A percentile compares a stretch with the other conserved stretches of the same genome.
Conservation (phyloP, 2,329 filamentous ascomycete species). For the Penicillium brevicompactum region DNA sequence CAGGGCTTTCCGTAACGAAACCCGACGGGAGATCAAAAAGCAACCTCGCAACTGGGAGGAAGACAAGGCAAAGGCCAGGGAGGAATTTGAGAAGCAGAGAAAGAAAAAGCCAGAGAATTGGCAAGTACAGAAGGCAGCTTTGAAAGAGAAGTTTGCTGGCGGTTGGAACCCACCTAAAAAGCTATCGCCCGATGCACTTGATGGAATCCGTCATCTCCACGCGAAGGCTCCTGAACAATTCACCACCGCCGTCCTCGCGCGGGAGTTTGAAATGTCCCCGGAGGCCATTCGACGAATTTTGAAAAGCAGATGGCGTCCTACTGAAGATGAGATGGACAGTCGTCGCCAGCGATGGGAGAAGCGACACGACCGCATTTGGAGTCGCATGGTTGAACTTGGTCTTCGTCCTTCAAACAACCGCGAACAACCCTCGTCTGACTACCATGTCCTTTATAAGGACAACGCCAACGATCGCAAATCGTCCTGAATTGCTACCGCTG, state of each 20-base stretch:
- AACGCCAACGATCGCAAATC: slow-evolving; percentile 14
- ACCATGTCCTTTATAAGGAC: slow-evolving; percentile 27
- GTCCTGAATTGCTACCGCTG: not conserved
- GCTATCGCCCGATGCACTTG: slow-evolving; percentile 86
- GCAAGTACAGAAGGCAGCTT: slow-evolving; percentile 73
- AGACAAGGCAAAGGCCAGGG: slow-evolving; percentile 8
- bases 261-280: slow-evolving; percentile 80
- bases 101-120: slow-evolving; percentile 57
- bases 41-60: slow-evolving; percentile 9
- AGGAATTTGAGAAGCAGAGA: slow-evolving; percentile 24
- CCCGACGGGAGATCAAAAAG: slow-evolving; percentile 5
- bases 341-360: slow-evolving; percentile 48
- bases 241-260: slow-evolving; percentile 71
- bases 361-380: slow-evolving; percentile 49
- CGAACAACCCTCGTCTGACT: slow-evolving; percentile 24
- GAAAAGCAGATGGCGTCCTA: slow-evolving; percentile 54
- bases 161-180: slow-evolving; percentile 82
- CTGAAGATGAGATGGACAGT: slow-evolving; percentile 40
- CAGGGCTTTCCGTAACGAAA: slow-evolving; percentile 8
- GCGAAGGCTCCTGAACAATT: slow-evolving; percentile 75
- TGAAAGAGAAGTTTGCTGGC: slow-evolving; percentile 75
- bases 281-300: slow-evolving; percentile 88
- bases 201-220: slow-evolving; percentile 85
- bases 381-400: slow-evolving; percentile 51
- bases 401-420: slow-evolving; percentile 58